Evolutionary conservation across 495 filamentous ascomycete genomes (phyloP).

Genomic region (Parmelia sp.): DNA sequence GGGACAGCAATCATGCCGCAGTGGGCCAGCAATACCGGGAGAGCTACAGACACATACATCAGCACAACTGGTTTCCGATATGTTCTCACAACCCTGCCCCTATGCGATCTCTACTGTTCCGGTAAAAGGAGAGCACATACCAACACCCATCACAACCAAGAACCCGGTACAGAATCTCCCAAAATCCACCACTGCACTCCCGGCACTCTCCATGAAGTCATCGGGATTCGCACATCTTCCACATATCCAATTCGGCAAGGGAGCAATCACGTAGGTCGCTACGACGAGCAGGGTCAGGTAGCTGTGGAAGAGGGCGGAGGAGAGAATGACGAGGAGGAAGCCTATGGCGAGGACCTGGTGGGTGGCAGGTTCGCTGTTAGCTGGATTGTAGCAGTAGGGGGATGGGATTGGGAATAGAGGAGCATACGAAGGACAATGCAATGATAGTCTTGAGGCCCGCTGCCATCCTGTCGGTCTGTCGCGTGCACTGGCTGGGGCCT

Average conservation of each 20-base stretch:
- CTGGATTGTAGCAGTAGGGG: not conserved
- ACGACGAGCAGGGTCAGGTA: constrained; percentile 94
- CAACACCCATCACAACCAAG: constrained; percentile 95
- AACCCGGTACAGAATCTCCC: constrained; percentile 93
- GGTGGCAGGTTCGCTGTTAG: not conserved
- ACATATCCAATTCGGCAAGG: constrained; percentile 94
- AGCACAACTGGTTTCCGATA: not conserved
- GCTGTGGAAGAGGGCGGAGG: constrained; percentile 84
- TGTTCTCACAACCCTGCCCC: not conserved
- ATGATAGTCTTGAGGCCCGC: constrained; percentile 98
- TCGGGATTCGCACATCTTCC: constrained; percentile 82
- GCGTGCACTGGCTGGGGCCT: constrained; percentile 6
- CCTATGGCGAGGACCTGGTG: constrained; percentile 85
- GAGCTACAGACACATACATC: constrained; percentile 48
- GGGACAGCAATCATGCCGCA: constrained; percentile 67
- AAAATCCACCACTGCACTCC: constrained; percentile 78
- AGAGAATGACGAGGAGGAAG: constrained; percentile 98
- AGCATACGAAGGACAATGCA: constrained; percentile 84
- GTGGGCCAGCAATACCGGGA: constrained; percentile 88
- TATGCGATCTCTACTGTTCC: not conserved
- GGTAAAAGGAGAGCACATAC: constrained; percentile 48
- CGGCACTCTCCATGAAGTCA: constrained; percentile 86
- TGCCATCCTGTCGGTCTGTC: constrained; percentile 56
- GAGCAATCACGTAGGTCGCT: constrained; percentile 88
- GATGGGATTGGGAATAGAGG: not conserved